These are phyloP conservation scores for Fusarium sp. DNA, from an alignment of 2,329 filamentous ascomycete species.

Conservation along the genomic window DNA sequence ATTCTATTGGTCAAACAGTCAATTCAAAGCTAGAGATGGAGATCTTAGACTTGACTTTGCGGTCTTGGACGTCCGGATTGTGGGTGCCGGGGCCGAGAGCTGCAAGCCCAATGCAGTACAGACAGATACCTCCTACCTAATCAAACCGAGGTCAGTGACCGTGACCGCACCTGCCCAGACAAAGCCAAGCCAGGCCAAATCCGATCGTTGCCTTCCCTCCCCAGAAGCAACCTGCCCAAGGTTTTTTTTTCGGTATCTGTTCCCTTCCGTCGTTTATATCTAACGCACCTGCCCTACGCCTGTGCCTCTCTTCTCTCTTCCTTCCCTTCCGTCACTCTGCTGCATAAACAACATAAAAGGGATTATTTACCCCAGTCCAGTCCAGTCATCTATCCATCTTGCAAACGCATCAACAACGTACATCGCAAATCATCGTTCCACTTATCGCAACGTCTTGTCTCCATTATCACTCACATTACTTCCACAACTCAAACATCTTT, in stretches of 20 bases:
- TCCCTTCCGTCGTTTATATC: conserved; percentile 40
- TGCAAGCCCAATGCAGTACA: conserved; percentile 10
- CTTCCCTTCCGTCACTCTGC: conserved; percentile 11
- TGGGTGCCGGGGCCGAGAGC: conserved; percentile 41
- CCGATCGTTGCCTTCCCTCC: conserved; percentile 41
- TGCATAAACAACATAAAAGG: conserved; percentile 33
- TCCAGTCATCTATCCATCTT: neutral
- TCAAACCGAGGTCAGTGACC: conserved; percentile 47
- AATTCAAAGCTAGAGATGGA: conserved; percentile 17
- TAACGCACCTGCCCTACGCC: conserved; percentile 38
- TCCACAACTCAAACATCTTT: conserved; percentile 24
- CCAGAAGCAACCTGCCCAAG: conserved; percentile 24
- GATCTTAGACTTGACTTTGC: conserved; percentile 4
- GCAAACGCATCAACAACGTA: conserved; percentile 26
- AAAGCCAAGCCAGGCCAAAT: conserved; percentile 42
- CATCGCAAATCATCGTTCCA: conserved; percentile 44
- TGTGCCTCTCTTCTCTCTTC: conserved; percentile 17
- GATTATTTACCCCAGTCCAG: neutral
- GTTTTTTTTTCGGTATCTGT: conserved; percentile 14
- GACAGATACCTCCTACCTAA: conserved; percentile 29
- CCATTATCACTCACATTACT: conserved; percentile 12
- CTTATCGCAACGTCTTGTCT: conserved; percentile 22
- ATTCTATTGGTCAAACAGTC: conserved; percentile 22
- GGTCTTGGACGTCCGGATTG: conserved; percentile 26
- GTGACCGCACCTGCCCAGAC: conserved; percentile 40